Evolutionary conservation across 371 early-diverging fungal genomes (phyloP), one percentile per base, ranked within the genome.

Genomic region (Mortierella sp.): DNA sequence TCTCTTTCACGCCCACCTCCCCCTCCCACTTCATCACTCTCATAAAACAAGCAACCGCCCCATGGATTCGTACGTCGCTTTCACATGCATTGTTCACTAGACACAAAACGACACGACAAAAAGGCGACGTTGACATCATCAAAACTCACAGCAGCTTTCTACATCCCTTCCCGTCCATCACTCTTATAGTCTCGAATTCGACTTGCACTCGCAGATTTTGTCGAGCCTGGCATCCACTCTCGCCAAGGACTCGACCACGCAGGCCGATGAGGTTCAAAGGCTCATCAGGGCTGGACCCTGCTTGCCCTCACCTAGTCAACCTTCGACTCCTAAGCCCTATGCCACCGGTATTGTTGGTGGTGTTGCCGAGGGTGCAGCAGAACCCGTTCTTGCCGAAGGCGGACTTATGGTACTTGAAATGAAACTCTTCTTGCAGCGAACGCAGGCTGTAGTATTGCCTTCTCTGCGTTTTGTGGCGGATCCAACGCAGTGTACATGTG

Each of bases 171-270:
- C 51, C 12, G 48, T 46, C 44, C 7, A 41, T 56, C 27, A 16
- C 29, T 7, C 18, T 60, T 27, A 44, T 68, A 78, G 78, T 3
- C 46, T 87, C 29, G 87, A 82, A 38, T 83, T 82, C 76, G 87
- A 87, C 71, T 60, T 87, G 83, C 87, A 87, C 58, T 75, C 87
- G n/a, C 83, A 80, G 65, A 87, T 87, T 51, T 76, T 84, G 41
- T 81, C 85, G 72, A 84, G 81, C 35, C 79, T 84, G 2, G 85
- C 85, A 60, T 83, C 87, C 51, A 76, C 81, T 16, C 75, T 84
- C 48, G 85, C 85, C n/a, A 84, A 78, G 82, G 85, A 87, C 70
- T 35, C 75, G 21, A 38, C 87, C 35, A 87, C 87, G 0, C 78
- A 83, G 16, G 32, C 43, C 11, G 80, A 78, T 43, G 87, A 87